These are phyloP conservation scores for Mycena citricolor DNA, from an alignment of 1,284 basidiomycete species.

Conservation along the genomic window DNA sequence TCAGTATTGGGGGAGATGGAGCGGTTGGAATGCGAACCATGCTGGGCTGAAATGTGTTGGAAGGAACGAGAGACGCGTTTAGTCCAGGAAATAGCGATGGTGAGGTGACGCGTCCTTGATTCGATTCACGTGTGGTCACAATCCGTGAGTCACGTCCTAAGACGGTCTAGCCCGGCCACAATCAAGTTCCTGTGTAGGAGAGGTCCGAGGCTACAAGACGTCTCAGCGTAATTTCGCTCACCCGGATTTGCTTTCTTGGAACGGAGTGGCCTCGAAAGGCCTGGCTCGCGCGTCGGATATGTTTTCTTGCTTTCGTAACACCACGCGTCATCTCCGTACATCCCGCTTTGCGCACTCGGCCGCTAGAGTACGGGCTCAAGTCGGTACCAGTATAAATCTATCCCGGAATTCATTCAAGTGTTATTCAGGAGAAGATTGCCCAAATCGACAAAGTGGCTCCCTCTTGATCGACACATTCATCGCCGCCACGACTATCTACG, in stretches of 20 bases:
- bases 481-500: constrained; percentile 81
- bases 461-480: constrained; percentile 63
- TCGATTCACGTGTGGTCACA: constrained; percentile 24
- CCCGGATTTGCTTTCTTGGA: too few species aligned
- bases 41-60: constrained; percentile 28
- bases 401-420: neutral
- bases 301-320: neutral
- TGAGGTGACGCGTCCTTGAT: constrained; percentile 33
- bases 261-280: neutral
- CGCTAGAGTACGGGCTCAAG: constrained; percentile 16
- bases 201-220: neutral
- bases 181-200: neutral
- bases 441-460: constrained; percentile 48
- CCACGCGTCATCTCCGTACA: constrained; percentile 7
- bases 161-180: neutral
- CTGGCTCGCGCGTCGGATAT: constrained; percentile 1
- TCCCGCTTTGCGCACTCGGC: constrained; percentile 3
- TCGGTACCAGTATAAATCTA: neutral
- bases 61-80: constrained; percentile 31
- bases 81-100: constrained; percentile 6
- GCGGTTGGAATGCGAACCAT: constrained; percentile 37
- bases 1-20: constrained; percentile 15
- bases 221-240: neutral
- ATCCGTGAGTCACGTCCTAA: neutral
- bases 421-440: constrained; percentile 50